Percentiles rank a stretch among this genome's conserved stretches.
Evolutionary conservation across 352 stramenopile genomes (phyloP).

Genomic region (Peronosclerospora sorghi): DNA sequence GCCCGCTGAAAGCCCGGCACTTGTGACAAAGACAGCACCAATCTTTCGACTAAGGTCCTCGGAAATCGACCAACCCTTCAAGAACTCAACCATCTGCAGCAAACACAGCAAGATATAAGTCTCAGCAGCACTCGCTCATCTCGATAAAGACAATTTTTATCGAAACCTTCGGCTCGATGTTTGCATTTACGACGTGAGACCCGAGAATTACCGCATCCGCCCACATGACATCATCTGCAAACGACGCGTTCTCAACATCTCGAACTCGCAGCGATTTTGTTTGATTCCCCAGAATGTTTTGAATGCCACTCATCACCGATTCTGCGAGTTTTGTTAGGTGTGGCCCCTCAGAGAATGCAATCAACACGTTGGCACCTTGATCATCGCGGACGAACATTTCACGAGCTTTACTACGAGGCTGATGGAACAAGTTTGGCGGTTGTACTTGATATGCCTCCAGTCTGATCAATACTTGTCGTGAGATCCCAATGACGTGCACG

Average conservation of each 20-base stretch:
- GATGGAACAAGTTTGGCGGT: slow-evolving; percentile 8
- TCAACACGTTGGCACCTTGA: slow-evolving; percentile 34
- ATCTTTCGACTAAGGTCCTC: slow-evolving; percentile 76
- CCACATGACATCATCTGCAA: slow-evolving; percentile 67
- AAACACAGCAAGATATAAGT: background rate
- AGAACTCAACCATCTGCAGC: slow-evolving; percentile 47
- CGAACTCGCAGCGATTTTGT: slow-evolving; percentile 36
- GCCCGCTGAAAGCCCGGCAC: slow-evolving; percentile 66
- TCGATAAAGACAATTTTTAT: background rate
- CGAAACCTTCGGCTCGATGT: slow-evolving; percentile 75
- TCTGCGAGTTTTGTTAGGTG: slow-evolving; percentile 61
- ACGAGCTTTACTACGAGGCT: background rate
- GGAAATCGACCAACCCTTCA: slow-evolving; percentile 22
- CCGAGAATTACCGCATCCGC: slow-evolving; percentile 79
- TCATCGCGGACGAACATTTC: slow-evolving; percentile 5
- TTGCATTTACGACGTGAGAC: slow-evolving; percentile 79
- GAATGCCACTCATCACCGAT: slow-evolving; percentile 45
- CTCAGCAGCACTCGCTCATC: background rate
- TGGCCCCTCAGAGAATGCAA: slow-evolving; percentile 60
- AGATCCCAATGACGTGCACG: slow-evolving; percentile 27
- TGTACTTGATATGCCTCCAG: slow-evolving; percentile 21
- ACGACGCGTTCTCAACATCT: slow-evolving; percentile 52
- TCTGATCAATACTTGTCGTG: slow-evolving; percentile 26
- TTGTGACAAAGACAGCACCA: slow-evolving; percentile 77
- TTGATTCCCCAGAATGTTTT: slow-evolving; percentile 22